Conservation (phyloP, 2,329 filamentous ascomycete species). For the Penicillium sp. region DNA sequence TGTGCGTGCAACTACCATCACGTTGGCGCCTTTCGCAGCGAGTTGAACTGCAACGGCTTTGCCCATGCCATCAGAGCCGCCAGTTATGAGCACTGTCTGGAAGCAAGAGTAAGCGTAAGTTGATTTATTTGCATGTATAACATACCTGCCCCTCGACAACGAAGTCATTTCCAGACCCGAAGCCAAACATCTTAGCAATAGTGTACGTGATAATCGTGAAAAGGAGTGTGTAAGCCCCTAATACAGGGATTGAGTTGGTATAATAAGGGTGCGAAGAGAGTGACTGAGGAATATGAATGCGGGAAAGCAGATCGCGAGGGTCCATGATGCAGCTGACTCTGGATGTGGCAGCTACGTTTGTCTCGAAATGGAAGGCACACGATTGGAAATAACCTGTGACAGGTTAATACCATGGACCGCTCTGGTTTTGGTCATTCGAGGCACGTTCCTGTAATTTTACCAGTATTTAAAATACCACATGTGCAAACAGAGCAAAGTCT, state of each 20-base stretch:
- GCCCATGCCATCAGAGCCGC: conserved; percentile 92
- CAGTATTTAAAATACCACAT: conserved; percentile 10
- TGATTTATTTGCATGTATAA: background rate
- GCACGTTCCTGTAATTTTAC: conserved; percentile 4
- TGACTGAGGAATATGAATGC: conserved; percentile 24
- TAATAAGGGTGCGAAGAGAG: conserved; percentile 20
- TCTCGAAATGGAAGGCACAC: conserved; percentile 5
- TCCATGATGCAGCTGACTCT: conserved; percentile 1
- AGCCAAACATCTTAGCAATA: conserved; percentile 43
- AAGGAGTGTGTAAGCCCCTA: conserved; percentile 36
- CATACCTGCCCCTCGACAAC: conserved; percentile 79
- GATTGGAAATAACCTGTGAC: background rate
- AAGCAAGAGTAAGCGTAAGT: conserved; percentile 15
- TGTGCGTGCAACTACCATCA: conserved; percentile 83
- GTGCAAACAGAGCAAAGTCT: conserved; percentile 28
- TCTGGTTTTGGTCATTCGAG: background rate
- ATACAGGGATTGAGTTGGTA: conserved; percentile 26
- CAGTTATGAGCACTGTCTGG: conserved; percentile 86
- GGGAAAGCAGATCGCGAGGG: conserved; percentile 11
- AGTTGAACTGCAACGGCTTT: conserved; percentile 73
- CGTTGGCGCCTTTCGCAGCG: conserved; percentile 77
- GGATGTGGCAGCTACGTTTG: conserved; percentile 3
- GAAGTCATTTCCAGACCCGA: conserved; percentile 65
- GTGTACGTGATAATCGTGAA: conserved; percentile 37
- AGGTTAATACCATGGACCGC: background rate